phyloP scores from a whole-genome alignment of 1,284 basidiomycete species.

The Tylopilus orsonianus region DNA sequence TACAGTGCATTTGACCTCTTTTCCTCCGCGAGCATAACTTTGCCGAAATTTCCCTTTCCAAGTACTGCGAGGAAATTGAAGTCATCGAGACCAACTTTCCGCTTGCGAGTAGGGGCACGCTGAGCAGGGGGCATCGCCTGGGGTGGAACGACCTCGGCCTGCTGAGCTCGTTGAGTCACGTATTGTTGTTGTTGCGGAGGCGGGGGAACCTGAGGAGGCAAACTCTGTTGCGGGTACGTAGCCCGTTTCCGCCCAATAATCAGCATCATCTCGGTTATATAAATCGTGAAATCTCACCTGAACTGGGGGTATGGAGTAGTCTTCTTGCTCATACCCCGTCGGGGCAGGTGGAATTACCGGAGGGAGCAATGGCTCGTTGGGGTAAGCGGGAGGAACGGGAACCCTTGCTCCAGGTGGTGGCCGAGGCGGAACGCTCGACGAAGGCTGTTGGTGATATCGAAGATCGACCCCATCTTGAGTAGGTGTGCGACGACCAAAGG shows the following conservation, averaged over 20 bases:
- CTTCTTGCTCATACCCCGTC: slow-evolving; percentile 33
- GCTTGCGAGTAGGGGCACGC: slow-evolving; percentile 51
- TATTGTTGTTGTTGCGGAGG: slow-evolving; percentile 28
- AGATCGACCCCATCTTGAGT: slow-evolving; percentile 33
- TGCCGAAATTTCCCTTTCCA: slow-evolving; percentile 99
- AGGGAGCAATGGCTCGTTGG: slow-evolving; percentile 34
- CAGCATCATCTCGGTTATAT: slow-evolving; percentile 4
- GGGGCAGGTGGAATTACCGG: slow-evolving; percentile 18
- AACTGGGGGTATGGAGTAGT: slow-evolving; percentile 22
- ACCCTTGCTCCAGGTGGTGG: slow-evolving; percentile 48
- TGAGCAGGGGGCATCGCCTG: slow-evolving; percentile 34
- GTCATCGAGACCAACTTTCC: slow-evolving; percentile 95
- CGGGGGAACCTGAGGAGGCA: slow-evolving; percentile 19
- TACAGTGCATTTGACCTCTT: slow-evolving; percentile 87
- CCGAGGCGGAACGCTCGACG: slow-evolving; percentile 37
- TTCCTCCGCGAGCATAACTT: slow-evolving; percentile 99
- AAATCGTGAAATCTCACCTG: slow-evolving; percentile 23
- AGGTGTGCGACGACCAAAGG: slow-evolving; percentile 38
- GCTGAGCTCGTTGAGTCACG: slow-evolving; percentile 26
- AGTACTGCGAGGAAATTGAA: slow-evolving; percentile 99
- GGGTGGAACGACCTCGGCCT: slow-evolving; percentile 23
- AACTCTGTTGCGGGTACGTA: slow-evolving; percentile 23
- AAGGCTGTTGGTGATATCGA: slow-evolving; percentile 33
- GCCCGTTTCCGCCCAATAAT: slow-evolving; percentile 20
- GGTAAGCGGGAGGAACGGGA: slow-evolving; percentile 39